Evolutionary conservation across 1,139 yeast species (phyloP).

Genomic region (Yamadazyma songkhlaensis): DNA sequence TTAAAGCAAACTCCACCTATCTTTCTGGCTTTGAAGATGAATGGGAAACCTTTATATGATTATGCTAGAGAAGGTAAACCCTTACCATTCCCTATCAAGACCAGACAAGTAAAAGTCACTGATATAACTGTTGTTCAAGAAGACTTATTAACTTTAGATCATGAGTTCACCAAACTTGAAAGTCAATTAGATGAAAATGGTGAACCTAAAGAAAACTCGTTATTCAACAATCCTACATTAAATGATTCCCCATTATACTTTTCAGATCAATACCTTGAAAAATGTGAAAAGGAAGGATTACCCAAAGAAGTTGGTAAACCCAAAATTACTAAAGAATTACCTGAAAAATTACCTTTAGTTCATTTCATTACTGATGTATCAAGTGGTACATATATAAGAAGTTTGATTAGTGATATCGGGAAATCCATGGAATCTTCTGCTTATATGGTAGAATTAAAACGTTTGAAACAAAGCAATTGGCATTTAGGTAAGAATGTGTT

Average conservation of each 20-base stretch:
- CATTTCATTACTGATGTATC: slow-evolving; percentile 80
- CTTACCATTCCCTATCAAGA: slow-evolving; percentile 75
- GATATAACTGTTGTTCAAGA: slow-evolving; percentile 50
- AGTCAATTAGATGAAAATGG: slow-evolving; percentile 55
- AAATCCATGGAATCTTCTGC: slow-evolving; percentile 78
- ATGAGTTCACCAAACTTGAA: slow-evolving; percentile 50
- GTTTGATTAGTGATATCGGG: slow-evolving; percentile 86
- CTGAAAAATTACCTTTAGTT: slow-evolving; percentile 53
- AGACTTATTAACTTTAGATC: slow-evolving; percentile 55
- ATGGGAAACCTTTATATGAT: slow-evolving; percentile 91
- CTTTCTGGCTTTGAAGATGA: slow-evolving; percentile 89
- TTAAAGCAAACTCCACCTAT: slow-evolving; percentile 92
- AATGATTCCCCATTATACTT: slow-evolving; percentile 61
- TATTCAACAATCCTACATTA: slow-evolving; percentile 56
- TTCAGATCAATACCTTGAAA: slow-evolving; percentile 49
- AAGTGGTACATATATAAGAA: slow-evolving; percentile 93
- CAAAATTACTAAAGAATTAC: slow-evolving; percentile 23
- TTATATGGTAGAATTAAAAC: slow-evolving; percentile 81
- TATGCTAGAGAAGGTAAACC: slow-evolving; percentile 90
- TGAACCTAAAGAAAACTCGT: slow-evolving; percentile 41
- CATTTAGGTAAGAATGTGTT: slow-evolving; percentile 69
- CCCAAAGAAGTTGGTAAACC: slow-evolving; percentile 14
- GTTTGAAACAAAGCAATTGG: slow-evolving; percentile 84
- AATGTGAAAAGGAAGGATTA: slow-evolving; percentile 28
- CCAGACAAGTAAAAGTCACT: slow-evolving; percentile 66